Evolutionary conservation across 805 yeast genomes (phyloP), one percentile per base, ranked within the genome.

Genomic region (Tetrapisispora pingtungensis): DNA sequence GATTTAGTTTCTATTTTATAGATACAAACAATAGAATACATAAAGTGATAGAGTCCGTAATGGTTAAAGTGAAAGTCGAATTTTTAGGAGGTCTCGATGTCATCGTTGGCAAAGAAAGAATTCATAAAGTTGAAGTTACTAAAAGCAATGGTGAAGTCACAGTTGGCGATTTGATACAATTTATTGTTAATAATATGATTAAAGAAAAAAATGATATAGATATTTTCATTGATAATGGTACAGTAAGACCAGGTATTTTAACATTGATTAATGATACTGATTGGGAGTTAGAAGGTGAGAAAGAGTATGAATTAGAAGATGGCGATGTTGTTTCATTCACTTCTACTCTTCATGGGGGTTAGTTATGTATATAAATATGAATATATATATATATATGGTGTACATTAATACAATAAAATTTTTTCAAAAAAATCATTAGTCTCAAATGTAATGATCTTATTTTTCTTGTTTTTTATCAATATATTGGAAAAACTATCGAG

Each of bases 341-440:
- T 1, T 84, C 95, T 35, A 93, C 98, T 3, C 68, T 90, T 48
- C 98, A 90, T 55, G 98, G 98, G 4, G 98, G 98, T 39, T 90
- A 52, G 51, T 10, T 34, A 8, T 26, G 12, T 26, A 26, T 26
- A 26, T 7, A 28, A 28, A 12, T 7, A 28, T 7, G 6, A 4
- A 28, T 28, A 28, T 28, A 12, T 14, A 28, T 7, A 28, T 28
- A 14, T 4, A 14, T 28, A 12, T 4, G 32, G 5, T 14, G 5
- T 7, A 28, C n/a, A 10, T 14, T 12, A 4, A 28, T 7, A 7
- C n/a, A 12, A 14, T 28, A 28, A 28, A 28, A 28, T 7, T 28
- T 7, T 7, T 28, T 28, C 12, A 7, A 18, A 10, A 18, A 6
- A 13, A n/a, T n/a, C n/a, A n/a, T n/a, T n/a, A n/a, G n/a, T n/a